Base-by-base conservation (phyloP, 139 green algal species). In the Chlorella ohadii region DNA sequence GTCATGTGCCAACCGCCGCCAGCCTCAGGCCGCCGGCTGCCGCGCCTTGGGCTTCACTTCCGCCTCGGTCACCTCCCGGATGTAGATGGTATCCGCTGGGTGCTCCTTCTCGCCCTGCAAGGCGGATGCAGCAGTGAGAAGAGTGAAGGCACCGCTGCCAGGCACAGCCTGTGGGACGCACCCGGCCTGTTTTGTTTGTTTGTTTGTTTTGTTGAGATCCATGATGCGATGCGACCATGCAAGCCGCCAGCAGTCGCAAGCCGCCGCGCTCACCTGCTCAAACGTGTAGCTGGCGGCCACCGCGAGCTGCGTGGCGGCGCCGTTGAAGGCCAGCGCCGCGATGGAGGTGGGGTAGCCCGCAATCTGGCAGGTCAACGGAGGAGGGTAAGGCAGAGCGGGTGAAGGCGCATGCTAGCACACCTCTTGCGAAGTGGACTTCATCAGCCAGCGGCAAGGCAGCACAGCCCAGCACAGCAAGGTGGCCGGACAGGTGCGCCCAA, bases 221-320 rank as follows among this genome's bases (percentile, higher is more conserved):
- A n/a, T n/a, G n/a, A n/a, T n/a, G n/a, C n/a, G n/a, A n/a, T n/a
- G n/a, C n/a, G n/a, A n/a, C n/a, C n/a, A n/a, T n/a, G n/a, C n/a
- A n/a, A n/a, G n/a, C n/a, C n/a, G n/a, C n/a, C 51, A 59, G 11
- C 51, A 59, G 15, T 23, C n/a, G n/a, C n/a, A n/a, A n/a, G n/a
- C n/a, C n/a, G 11, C 51, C 9, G 33, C 11, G 5, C 59, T 92
- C 89, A 33, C 94, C 92, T 84, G 59, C 88, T 99, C 96, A 67
- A 91, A 95, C 1, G 91, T 93, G 89, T 98, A 99, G 83, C 89
- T 95, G n/a, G 92, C 81, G 1, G 96, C 96, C 20, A 98, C 91
- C 12, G 96, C 96, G 38, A 99, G 87, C 78, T 92, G 65, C 12
- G 67, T 86, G 41, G 94, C 94, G 19, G 93, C 84, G 27, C 57